Evolutionary conservation across 441 rosid genomes (phyloP).

Genomic region (Dalechampia spathulata): DNA sequence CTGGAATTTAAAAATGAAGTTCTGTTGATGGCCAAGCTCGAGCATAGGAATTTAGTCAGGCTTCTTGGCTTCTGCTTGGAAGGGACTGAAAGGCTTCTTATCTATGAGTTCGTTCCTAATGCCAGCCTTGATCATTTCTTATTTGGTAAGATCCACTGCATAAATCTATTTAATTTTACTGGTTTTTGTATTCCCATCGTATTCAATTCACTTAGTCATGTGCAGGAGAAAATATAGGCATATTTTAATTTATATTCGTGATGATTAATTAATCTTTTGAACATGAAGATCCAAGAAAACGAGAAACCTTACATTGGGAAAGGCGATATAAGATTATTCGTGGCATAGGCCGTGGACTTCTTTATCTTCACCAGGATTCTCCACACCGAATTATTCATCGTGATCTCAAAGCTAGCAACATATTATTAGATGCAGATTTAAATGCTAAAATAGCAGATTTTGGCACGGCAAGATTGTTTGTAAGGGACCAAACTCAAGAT

Average conservation of each 20-base stretch:
- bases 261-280: background rate
- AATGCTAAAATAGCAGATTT: slow-evolving; percentile 25
- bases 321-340: slow-evolving; percentile 15
- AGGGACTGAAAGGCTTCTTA: slow-evolving; percentile 10
- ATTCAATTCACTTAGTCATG: too few relatives aligned
- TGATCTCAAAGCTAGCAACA: slow-evolving; percentile 17
- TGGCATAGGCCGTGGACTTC: slow-evolving; percentile 19
- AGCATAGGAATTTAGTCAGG: slow-evolving; percentile 20
- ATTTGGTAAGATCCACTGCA: slow-evolving; percentile 37
- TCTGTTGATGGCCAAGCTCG: slow-evolving; percentile 19
- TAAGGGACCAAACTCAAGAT: slow-evolving; percentile 12
- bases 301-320: slow-evolving; percentile 13
- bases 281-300: slow-evolving; percentile 8
- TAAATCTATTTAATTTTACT: too few relatives aligned
- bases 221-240: too few relatives aligned
- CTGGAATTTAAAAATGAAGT: slow-evolving; percentile 16
- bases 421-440: slow-evolving; percentile 15
- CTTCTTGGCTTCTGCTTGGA: slow-evolving; percentile 13
- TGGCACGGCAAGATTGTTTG: slow-evolving; percentile 22
- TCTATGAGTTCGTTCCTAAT: slow-evolving; percentile 23
- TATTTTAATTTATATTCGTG: too few relatives aligned
- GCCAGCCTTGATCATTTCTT: slow-evolving; percentile 22
- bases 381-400: slow-evolving; percentile 20
- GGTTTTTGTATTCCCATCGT: too few relatives aligned
- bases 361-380: slow-evolving; percentile 27